Base-by-base conservation (phyloP, 2,329 filamentous ascomycete species). In the Stylonectria norvegica region DNA sequence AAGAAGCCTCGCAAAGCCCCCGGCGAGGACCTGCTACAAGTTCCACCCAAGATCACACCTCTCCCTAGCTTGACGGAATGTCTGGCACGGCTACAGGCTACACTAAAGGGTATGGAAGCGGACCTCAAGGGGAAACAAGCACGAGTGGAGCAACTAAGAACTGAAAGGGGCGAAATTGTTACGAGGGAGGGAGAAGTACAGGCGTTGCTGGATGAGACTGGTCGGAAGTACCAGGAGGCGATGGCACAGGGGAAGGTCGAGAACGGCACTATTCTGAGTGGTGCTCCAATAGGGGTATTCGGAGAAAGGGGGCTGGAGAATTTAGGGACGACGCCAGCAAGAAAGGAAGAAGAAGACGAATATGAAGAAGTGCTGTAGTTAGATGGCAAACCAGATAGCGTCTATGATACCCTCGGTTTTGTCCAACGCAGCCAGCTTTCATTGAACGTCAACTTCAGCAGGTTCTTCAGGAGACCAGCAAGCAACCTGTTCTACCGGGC, bases 181-280 rank as follows among this genome's bases (percentile, higher is more conserved):
- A 71, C 75, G 47, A 74, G 89, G 42, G 86, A 95, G 64, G 75
- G 72, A 5, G 86, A 93, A 62, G 85, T 96, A 0, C 90, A 96
- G 64, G 74, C 76, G 15, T 68, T 94, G 39, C 68, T 97, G 37
- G 84, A 89, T 59, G 84, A 93, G 60, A 87, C 89, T 0, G 89
- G 87, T 0, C 81, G 86, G 45, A 75, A 73, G 47, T 76, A 77
- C 34, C 69, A 73, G 43, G 64, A 71, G 12, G 67, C 63, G 0
- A 63, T 75, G 53, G 66, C 63, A 0, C 54, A 54, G 22, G 56
- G 55, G 8, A 58, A 55, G 11, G 40, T 42, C 1, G 50, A 44
- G 5, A 49, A 55, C 17, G 38, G 32, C 14, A 30, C 41, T 22
- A 29, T 38, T 8, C 37, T 50, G 12, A 46, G 36, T 30, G 52